Percentiles rank a stretch among this genome's conserved stretches.
These are phyloP conservation scores for Paraglomus brasilianum DNA, from an alignment of 192 early-diverging fungal species.

Conservation along the genomic window DNA sequence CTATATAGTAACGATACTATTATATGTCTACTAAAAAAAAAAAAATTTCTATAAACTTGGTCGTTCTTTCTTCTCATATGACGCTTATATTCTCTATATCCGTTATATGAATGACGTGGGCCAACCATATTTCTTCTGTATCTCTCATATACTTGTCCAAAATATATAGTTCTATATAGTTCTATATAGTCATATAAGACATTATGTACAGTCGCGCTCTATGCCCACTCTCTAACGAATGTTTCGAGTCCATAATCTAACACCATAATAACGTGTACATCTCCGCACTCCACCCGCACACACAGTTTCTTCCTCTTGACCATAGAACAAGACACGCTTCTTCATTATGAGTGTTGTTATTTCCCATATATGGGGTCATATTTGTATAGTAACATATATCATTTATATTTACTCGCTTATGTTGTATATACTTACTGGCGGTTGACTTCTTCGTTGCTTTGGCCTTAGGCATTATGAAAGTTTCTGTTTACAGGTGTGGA, in stretches of 20 bases:
- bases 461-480: constrained; percentile 49
- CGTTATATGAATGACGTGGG: too few relatives aligned
- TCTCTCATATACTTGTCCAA: too few relatives aligned
- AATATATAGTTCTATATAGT: background rate
- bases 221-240: background rate
- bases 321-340: constrained; percentile 24
- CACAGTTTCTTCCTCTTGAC: constrained; percentile 4
- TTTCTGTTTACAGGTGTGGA: constrained; percentile 30
- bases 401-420: background rate
- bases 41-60: background rate
- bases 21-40: background rate
- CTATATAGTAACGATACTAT: background rate
- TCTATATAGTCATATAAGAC: constrained; percentile 17
- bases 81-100: too few relatives aligned
- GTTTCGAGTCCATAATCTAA: constrained; percentile 21
- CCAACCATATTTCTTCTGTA: too few relatives aligned
- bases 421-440: constrained; percentile 27
- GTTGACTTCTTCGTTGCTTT: constrained; percentile 48
- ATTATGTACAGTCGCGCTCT: constrained; percentile 30
- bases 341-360: constrained; percentile 25
- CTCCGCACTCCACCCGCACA: background rate
- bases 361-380: constrained; percentile 19
- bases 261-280: constrained; percentile 29
- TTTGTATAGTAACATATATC: too few relatives aligned
- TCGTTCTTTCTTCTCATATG: too few relatives aligned